Evolutionary conservation across 768 basidiomycete species (phyloP), one percentile per base, ranked within the genome.

Genomic region (Xanthoconium stramineum): DNA sequence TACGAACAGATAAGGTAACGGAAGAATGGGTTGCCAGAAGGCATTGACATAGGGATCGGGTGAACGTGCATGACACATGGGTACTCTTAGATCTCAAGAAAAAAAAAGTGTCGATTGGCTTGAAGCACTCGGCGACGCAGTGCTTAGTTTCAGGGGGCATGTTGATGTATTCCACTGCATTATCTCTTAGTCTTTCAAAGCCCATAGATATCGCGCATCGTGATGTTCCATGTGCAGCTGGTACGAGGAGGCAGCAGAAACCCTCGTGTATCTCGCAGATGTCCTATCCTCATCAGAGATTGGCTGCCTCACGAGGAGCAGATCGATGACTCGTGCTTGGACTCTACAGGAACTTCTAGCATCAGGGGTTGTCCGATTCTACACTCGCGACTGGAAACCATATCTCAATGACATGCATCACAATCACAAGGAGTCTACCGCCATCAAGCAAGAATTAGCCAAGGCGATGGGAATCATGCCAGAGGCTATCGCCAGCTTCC

Each of bases 311-410:
- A 47, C 19, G 6, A 33, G 20, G 32, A 47, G 46, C 32, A n/a
- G 46, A 47, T 47, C 32, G 46, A 47, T 47, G 46, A 20, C 17
- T 13, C 32, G 46, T 19, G 46, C 46, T 13, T 47, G 46, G 46
- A 33, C 46, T 13, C 12, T 47, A 33, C 32, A 47, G 19, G 46
- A 47, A 14, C 46, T 58, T 13, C 60, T 62, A 6, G 46, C 51
- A 8, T 46, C 59, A 1, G 61, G 53, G 24, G 40, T 51, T n/a
- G 32, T 61, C 38, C 30, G 60, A 9, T 61, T 61, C 38, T 61
- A 47, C 8, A 52, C 53, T 19, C 38, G 36, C 2, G 30, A 53
- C 0, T 61, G 61, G 61, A 47, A 57, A 15, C 45, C 30, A 9
- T 61, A 57, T n/a, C 49, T 50, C 13, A 39, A 48, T 4, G 61